phyloP scores from a whole-genome alignment of 1,139 yeast genomes.

The Hyphopichia buzzinii region DNA sequence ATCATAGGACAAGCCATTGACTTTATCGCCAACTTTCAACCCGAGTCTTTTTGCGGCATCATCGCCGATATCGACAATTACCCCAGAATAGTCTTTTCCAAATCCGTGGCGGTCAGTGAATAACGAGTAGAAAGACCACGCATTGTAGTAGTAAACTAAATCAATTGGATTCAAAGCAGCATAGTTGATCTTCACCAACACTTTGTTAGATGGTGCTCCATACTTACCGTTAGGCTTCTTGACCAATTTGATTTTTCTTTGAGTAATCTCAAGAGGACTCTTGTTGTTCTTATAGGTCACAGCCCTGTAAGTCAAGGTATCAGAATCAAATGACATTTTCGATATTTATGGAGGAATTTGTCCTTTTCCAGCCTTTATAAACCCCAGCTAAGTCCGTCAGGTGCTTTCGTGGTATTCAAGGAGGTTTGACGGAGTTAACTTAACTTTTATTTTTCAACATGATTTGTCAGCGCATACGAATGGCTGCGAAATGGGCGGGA shows the following conservation, averaged over 20 bases:
- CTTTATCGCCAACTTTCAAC: slow-evolving; percentile 59
- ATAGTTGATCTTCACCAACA: slow-evolving; percentile 57
- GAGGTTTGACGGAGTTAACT: no score
- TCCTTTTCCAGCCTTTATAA: no score
- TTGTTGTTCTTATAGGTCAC: slow-evolving; percentile 13
- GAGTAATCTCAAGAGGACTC: slow-evolving; percentile 12
- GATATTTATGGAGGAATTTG: no score
- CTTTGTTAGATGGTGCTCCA: slow-evolving; percentile 37
- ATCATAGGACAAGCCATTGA: slow-evolving; percentile 51
- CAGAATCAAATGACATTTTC: slow-evolving; percentile 15
- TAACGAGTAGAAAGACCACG: slow-evolving; percentile 29
- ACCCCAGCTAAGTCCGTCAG: no score
- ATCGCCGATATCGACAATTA: slow-evolving; percentile 56
- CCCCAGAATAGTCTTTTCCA: slow-evolving; percentile 72
- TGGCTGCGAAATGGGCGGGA: no score
- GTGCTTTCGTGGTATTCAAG: no score
- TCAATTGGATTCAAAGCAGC: slow-evolving; percentile 74
- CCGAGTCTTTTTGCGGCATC: slow-evolving; percentile 23
- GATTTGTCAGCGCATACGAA: no score
- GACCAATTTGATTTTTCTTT: slow-evolving; percentile 12
- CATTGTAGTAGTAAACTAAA: slow-evolving; percentile 42
- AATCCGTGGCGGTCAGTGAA: slow-evolving; percentile 49
- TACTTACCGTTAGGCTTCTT: slow-evolving; percentile 32
- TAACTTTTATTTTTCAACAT: no score
- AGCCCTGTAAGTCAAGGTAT: slow-evolving; percentile 16